Evolutionary conservation across 2,329 filamentous ascomycete genomes (phyloP).

Genomic region (Phyllosticta citribraziliensis): DNA sequence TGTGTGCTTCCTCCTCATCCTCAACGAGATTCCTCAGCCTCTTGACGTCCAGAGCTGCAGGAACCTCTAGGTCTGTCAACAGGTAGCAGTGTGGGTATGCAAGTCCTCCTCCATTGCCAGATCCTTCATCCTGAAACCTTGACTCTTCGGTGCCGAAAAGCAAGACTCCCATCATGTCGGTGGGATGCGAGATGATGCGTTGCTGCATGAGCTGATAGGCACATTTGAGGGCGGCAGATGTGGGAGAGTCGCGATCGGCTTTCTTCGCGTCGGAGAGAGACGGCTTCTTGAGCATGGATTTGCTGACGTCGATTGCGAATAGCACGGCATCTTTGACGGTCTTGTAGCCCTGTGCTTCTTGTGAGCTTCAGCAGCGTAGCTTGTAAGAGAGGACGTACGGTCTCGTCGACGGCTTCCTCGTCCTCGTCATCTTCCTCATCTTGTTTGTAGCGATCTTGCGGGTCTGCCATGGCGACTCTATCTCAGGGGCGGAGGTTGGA

Average conservation of each 20-base stretch:
- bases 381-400: not conserved
- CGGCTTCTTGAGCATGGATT: slow-evolving; percentile 69
- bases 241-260: slow-evolving; percentile 65
- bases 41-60: slow-evolving; percentile 79
- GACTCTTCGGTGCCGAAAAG: slow-evolving; percentile 84
- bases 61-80: slow-evolving; percentile 77
- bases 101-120: slow-evolving; percentile 45
- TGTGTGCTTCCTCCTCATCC: slow-evolving; percentile 60
- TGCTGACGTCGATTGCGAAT: slow-evolving; percentile 84
- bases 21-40: slow-evolving; percentile 65
- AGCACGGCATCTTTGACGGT: slow-evolving; percentile 95
- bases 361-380: not conserved
- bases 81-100: slow-evolving; percentile 89
- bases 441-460: slow-evolving; percentile 4
- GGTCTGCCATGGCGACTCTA: slow-evolving; percentile 1
- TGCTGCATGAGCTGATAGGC: slow-evolving; percentile 95
- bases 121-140: slow-evolving; percentile 62
- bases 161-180: slow-evolving; percentile 93
- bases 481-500: not conserved
- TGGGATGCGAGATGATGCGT: slow-evolving; percentile 92
- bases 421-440: slow-evolving; percentile 8
- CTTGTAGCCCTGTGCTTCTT: slow-evolving; percentile 63
- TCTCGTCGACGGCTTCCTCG: slow-evolving; percentile 8
- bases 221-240: slow-evolving; percentile 80
- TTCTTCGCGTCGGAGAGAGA: slow-evolving; percentile 56